A percentile compares a stretch with the other conserved stretches of the same genome.
Evolutionary conservation across 129 eudicot genomes (phyloP).

Genomic region (Flaveria ramosissima): DNA sequence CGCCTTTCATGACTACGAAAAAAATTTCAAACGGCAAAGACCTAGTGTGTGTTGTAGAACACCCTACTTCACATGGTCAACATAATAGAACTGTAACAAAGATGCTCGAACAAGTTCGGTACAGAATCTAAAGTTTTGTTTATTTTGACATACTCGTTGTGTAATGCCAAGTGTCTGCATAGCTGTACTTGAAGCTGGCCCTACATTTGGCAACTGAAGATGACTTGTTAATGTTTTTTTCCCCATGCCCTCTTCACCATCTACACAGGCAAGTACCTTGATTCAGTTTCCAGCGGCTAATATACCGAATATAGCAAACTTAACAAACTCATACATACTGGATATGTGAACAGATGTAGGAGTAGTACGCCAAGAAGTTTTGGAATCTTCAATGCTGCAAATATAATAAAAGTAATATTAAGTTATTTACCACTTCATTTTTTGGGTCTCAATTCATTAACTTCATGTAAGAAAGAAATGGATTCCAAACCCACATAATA

Average conservation of each 20-base stretch:
- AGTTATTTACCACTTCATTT: neutral
- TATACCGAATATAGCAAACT: slow-evolving; percentile 25
- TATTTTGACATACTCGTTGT: slow-evolving; percentile 50
- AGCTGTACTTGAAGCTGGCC: slow-evolving; percentile 67
- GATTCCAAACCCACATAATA: slow-evolving; percentile 14
- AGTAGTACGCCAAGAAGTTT: slow-evolving; percentile 39
- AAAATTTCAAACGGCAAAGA: neutral
- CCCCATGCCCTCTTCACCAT: slow-evolving; percentile 44
- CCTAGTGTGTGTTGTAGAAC: slow-evolving; percentile 3
- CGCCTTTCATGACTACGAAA: slow-evolving; percentile 3
- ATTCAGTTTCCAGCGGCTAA: slow-evolving; percentile 20
- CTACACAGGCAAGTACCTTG: slow-evolving; percentile 32
- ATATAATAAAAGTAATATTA: neutral
- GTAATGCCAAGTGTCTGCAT: slow-evolving; percentile 76
- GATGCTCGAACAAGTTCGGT: slow-evolving; percentile 1
- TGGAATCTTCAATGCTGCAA: slow-evolving; percentile 68
- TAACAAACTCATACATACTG: slow-evolving; percentile 30
- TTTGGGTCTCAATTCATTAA: slow-evolving; percentile 5
- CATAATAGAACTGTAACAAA: neutral
- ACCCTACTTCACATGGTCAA: neutral
- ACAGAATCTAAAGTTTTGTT: neutral
- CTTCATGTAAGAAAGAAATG: slow-evolving; percentile 15
- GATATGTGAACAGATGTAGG: slow-evolving; percentile 31
- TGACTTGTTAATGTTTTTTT: slow-evolving; percentile 47
- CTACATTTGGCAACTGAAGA: slow-evolving; percentile 45